These are phyloP conservation scores for Naganishia cerealis DNA, from an alignment of 1,284 basidiomycete genomes.

Conservation along the genomic window DNA sequence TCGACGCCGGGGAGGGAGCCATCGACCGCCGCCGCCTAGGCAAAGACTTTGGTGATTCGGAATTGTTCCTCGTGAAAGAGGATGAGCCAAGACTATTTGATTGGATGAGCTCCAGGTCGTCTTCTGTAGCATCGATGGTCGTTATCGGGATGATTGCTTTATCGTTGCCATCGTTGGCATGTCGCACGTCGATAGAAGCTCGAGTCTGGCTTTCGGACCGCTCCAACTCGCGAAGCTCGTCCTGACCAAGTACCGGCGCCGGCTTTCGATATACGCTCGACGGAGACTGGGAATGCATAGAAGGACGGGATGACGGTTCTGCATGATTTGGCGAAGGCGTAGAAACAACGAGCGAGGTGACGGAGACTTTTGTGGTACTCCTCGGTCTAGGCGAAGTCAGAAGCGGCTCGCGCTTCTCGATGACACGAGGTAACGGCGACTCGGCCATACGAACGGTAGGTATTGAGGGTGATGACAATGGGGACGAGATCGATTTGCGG, in stretches of 20 bases:
- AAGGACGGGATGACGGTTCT: background rate
- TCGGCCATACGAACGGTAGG: background rate
- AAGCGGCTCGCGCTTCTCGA: conserved; percentile 16
- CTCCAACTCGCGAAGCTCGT: conserved; percentile 14
- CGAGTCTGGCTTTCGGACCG: background rate
- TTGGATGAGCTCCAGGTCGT: background rate
- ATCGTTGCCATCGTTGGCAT: background rate
- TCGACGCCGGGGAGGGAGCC: conserved; percentile 13
- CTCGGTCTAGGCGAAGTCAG: background rate
- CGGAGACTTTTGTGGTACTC: background rate
- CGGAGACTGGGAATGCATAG: background rate
- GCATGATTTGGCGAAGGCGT: background rate
- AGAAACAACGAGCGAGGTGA: background rate
- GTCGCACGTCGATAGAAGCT: background rate
- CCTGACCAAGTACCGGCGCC: conserved; percentile 5
- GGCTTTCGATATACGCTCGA: conserved; percentile 22
- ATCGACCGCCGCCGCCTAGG: conserved; percentile 8
- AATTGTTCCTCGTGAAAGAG: background rate
- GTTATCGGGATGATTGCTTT: background rate
- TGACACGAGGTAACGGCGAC: conserved; percentile 13
- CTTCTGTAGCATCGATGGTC: background rate
- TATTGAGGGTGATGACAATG: conserved; percentile 7
- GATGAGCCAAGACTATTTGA: background rate
- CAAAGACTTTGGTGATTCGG: conserved; percentile 8
- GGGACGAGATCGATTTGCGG: conserved; percentile 14